These are phyloP conservation scores for Fraxinus pennsylvanica DNA, from an alignment of 257 asterid species.

Conservation along the genomic window DNA sequence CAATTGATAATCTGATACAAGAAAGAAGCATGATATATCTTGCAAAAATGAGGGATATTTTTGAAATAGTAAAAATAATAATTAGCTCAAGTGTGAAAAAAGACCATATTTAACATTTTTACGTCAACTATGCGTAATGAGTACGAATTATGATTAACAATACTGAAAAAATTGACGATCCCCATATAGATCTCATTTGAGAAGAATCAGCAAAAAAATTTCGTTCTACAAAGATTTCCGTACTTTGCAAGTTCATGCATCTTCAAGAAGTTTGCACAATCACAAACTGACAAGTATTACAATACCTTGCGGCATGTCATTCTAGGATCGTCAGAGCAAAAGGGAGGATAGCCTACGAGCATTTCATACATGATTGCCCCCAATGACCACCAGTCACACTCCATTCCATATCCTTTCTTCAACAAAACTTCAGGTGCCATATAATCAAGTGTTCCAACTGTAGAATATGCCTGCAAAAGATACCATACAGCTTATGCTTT, in stretches of 20 bases:
- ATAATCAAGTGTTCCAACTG: conserved; percentile 96
- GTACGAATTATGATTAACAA: background rate
- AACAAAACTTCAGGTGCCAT: conserved; percentile 97
- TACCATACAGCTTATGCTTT: background rate
- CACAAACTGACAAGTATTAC: conserved; percentile 7
- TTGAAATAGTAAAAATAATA: background rate
- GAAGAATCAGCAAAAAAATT: background rate
- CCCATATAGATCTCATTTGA: background rate
- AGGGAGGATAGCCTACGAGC: conserved; percentile 95
- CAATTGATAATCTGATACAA: conserved; percentile 79
- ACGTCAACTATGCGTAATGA: background rate
- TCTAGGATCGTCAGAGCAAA: conserved; percentile 97
- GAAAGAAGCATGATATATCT: conserved; percentile 2
- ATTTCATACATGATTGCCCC: conserved; percentile 94
- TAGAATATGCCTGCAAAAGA: conserved; percentile 79
- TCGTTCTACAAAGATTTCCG: background rate
- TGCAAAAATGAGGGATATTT: conserved; percentile 2
- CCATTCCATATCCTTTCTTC: conserved; percentile 96
- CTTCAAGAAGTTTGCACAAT: background rate
- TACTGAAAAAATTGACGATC: background rate
- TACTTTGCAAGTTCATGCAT: background rate
- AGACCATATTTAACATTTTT: background rate
- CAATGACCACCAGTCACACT: conserved; percentile 99
- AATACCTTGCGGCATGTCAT: conserved; percentile 96
- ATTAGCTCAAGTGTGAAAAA: background rate